These are phyloP conservation scores for Pseudoperonospora humuli DNA, from an alignment of 352 stramenopile species.

Conservation along the genomic window DNA sequence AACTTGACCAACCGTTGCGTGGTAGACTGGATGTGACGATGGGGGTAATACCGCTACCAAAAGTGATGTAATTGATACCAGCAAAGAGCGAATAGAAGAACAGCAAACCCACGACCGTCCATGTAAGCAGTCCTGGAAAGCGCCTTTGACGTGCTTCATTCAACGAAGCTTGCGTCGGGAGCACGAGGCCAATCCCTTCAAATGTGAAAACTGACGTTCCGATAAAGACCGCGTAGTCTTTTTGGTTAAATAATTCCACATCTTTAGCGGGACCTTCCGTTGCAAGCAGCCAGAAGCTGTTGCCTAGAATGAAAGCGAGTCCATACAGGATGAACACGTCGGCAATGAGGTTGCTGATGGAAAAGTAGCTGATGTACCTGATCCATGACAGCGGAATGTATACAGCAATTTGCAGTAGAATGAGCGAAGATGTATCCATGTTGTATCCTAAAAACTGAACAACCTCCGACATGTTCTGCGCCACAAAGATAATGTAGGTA, in stretches of 20 bases:
- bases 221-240: slow-evolving; percentile 72
- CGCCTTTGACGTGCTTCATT: slow-evolving; percentile 54
- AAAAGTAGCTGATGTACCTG: slow-evolving; percentile 83
- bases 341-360: slow-evolving; percentile 75
- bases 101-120: slow-evolving; percentile 60
- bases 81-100: slow-evolving; percentile 83
- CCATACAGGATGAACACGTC: slow-evolving; percentile 83
- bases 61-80: slow-evolving; percentile 67
- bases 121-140: slow-evolving; percentile 48
- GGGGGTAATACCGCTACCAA: slow-evolving; percentile 50
- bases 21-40: slow-evolving; percentile 72
- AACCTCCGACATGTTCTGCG: slow-evolving; percentile 70
- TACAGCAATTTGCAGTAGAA: slow-evolving; percentile 62
- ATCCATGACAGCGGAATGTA: slow-evolving; percentile 82
- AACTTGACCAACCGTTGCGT: slow-evolving; percentile 63
- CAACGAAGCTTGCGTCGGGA: slow-evolving; percentile 63
- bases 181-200: slow-evolving; percentile 72
- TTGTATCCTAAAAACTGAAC: slow-evolving; percentile 40
- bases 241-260: slow-evolving; percentile 60
- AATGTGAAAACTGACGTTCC: slow-evolving; percentile 78
- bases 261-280: slow-evolving; percentile 35
- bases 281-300: slow-evolving; percentile 55
- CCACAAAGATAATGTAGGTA: slow-evolving; percentile 81
- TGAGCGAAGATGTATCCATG: slow-evolving; percentile 45
- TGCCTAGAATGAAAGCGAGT: slow-evolving; percentile 63